A percentile compares a stretch with the other conserved stretches of the same genome.
These are phyloP conservation scores for Neopestalotiopsis sp. DNA, from an alignment of 2,329 filamentous ascomycete genomes.

Conservation along the genomic window DNA sequence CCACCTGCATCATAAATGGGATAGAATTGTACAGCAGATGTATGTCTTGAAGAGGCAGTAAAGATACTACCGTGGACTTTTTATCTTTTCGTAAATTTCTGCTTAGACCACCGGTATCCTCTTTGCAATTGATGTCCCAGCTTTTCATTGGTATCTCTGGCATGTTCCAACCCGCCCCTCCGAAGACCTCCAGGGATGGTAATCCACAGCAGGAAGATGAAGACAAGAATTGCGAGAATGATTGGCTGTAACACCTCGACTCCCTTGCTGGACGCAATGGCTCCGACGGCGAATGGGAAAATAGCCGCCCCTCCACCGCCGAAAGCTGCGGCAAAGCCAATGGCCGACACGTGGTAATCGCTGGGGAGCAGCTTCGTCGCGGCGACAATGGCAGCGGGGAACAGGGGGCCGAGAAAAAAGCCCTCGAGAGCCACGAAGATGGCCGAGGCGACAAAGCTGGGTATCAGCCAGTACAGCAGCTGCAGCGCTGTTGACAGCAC, in stretches of 20 bases:
- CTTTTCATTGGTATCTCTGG: conserved; percentile 40
- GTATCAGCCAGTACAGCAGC: conserved; percentile 82
- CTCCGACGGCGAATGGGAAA: conserved; percentile 70
- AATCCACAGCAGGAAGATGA: conserved; percentile 51
- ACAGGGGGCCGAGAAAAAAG: conserved; percentile 81
- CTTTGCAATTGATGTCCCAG: conserved; percentile 34
- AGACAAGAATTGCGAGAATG: conserved; percentile 51
- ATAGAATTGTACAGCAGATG: no score
- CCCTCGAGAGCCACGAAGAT: conserved; percentile 75
- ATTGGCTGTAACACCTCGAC: conserved; percentile 63
- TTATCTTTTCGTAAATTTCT: conserved; percentile 28
- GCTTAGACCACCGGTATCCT: conserved; percentile 12
- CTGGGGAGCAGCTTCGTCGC: conserved; percentile 76
- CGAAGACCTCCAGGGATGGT: conserved; percentile 45
- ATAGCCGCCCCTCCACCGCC: conserved; percentile 75
- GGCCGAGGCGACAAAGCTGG: conserved; percentile 74
- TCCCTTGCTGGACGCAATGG: conserved; percentile 64
- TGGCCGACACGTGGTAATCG: conserved; percentile 77
- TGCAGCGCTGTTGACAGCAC: conserved; percentile 66
- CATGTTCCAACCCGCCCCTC: conserved; percentile 46
- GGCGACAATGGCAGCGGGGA: conserved; percentile 75
- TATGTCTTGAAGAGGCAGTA: no score
- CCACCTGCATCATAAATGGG: not conserved
- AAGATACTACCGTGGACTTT: conserved; percentile 21
- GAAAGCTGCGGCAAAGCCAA: conserved; percentile 81